These are phyloP conservation scores for Colletotrichum sp. DNA, from an alignment of 2,329 filamentous ascomycete genomes.

Conservation along the genomic window DNA sequence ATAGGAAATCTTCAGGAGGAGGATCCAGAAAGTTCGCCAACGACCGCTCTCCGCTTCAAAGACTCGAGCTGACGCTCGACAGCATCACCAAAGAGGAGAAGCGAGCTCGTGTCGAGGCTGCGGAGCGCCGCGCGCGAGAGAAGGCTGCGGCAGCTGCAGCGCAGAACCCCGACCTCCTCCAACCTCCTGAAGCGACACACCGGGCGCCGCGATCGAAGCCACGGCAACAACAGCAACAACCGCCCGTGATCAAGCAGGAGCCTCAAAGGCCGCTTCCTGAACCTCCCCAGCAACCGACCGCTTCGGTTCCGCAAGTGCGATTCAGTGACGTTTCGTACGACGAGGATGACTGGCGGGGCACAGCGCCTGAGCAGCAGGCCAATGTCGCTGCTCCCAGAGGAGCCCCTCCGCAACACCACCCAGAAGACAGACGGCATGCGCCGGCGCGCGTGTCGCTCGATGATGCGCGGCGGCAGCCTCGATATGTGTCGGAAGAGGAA, in stretches of 20 bases:
- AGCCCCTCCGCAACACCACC: conserved; percentile 34
- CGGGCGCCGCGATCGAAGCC: conserved; percentile 20
- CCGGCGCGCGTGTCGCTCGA: conserved; percentile 25
- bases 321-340: conserved; percentile 1
- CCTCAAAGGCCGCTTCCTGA: conserved; percentile 23
- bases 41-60: conserved; percentile 90
- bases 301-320: conserved; percentile 9
- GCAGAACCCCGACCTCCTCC: conserved; percentile 25
- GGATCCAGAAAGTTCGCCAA: conserved; percentile 69
- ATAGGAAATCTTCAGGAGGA: conserved; percentile 42
- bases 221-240: conserved; percentile 23
- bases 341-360: neutral
- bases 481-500: conserved; percentile 34
- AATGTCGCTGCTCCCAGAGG: conserved; percentile 27
- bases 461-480: conserved; percentile 29
- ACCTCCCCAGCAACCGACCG: neutral
- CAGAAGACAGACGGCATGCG: conserved; percentile 31
- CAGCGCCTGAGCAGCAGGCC: conserved; percentile 22
- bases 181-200: conserved; percentile 27
- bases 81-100: conserved; percentile 97
- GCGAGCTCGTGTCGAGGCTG: conserved; percentile 81
- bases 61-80: conserved; percentile 86
- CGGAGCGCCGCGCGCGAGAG: conserved; percentile 76
- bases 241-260: conserved; percentile 26
- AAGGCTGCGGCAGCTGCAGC: conserved; percentile 45